phyloP scores from a whole-genome alignment of 805 yeast genomes.

The Saccharomycopsis schoenii region DNA sequence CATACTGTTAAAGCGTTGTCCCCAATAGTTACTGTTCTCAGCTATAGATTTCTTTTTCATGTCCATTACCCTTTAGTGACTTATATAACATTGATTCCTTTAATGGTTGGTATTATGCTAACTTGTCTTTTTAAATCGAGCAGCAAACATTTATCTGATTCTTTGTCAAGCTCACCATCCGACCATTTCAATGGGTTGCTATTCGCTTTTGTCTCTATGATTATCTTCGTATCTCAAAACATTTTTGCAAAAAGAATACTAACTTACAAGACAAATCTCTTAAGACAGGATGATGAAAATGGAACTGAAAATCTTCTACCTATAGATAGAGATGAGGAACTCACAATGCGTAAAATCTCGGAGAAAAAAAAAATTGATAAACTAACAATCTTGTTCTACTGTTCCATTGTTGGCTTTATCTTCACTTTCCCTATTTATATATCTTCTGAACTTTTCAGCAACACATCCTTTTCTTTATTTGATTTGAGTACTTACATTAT shows the following conservation, averaged over 20 bases:
- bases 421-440: constrained; percentile 62
- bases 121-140: constrained; percentile 44
- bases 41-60: constrained; percentile 55
- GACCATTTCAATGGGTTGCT: constrained; percentile 25
- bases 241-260: constrained; percentile 69
- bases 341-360: constrained; percentile 21
- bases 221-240: constrained; percentile 67
- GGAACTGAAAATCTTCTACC: constrained; percentile 20
- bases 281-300: constrained; percentile 4
- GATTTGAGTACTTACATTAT: constrained; percentile 26
- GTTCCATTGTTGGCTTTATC: constrained; percentile 58
- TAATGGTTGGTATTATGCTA: constrained; percentile 77
- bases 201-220: constrained; percentile 33
- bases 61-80: constrained; percentile 53
- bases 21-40: constrained; percentile 79
- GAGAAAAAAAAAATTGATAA: constrained; percentile 47
- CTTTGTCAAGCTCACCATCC: background rate
- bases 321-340: constrained; percentile 18
- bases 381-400: constrained; percentile 59
- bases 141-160: constrained; percentile 8
- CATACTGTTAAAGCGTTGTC: constrained; percentile 90
- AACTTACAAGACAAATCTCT: constrained; percentile 34
- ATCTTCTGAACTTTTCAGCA: constrained; percentile 36
- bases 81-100: constrained; percentile 69
- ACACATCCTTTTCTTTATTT: constrained; percentile 22